Conservation (phyloP, 768 basidiomycete genomes). For the Suillus subalutaceus region DNA sequence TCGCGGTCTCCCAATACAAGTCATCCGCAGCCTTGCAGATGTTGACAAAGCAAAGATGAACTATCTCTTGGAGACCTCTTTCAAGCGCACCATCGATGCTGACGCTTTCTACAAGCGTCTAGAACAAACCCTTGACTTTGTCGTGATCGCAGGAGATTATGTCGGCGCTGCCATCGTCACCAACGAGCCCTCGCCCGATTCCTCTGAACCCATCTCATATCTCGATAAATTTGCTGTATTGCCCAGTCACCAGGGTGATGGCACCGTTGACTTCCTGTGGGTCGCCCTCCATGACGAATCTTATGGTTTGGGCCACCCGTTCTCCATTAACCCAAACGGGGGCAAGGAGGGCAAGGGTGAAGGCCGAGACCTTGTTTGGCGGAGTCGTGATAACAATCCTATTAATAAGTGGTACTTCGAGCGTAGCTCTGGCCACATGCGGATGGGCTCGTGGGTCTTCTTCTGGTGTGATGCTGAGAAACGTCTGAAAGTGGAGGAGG, state of each 20-base stretch:
- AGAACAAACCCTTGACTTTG: slow-evolving; percentile 80
- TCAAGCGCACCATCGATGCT: slow-evolving; percentile 71
- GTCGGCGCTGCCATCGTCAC: slow-evolving; percentile 95
- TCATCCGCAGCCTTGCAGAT: slow-evolving; percentile 68
- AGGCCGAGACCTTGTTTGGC: slow-evolving; percentile 96
- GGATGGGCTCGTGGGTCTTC: slow-evolving; percentile 85
- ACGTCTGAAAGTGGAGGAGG: slow-evolving; percentile 69
- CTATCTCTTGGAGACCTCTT: slow-evolving; percentile 84
- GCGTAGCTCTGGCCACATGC: slow-evolving; percentile 86
- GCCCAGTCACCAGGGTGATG: slow-evolving; percentile 94
- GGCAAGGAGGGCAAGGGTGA: slow-evolving; percentile 88
- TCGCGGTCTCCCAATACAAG: slow-evolving; percentile 83
- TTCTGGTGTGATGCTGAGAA: slow-evolving; percentile 99
- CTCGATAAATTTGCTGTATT: slow-evolving; percentile 98
- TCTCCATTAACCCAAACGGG: slow-evolving; percentile 93
- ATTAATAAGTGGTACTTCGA: slow-evolving; percentile 99
- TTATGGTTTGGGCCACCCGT: slow-evolving; percentile 92
- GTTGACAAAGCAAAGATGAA: slow-evolving; percentile 80
- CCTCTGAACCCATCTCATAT: slow-evolving; percentile 69
- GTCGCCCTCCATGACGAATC: slow-evolving; percentile 98
- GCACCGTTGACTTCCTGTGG: slow-evolving; percentile 99
- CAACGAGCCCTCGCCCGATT: slow-evolving; percentile 46
- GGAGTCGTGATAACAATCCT: slow-evolving; percentile 89
- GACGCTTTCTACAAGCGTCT: slow-evolving; percentile 81
- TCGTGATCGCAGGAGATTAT: slow-evolving; percentile 94